Base-by-base conservation (phyloP, 2,329 filamentous ascomycete genomes). In the Nemania bipapillata region DNA sequence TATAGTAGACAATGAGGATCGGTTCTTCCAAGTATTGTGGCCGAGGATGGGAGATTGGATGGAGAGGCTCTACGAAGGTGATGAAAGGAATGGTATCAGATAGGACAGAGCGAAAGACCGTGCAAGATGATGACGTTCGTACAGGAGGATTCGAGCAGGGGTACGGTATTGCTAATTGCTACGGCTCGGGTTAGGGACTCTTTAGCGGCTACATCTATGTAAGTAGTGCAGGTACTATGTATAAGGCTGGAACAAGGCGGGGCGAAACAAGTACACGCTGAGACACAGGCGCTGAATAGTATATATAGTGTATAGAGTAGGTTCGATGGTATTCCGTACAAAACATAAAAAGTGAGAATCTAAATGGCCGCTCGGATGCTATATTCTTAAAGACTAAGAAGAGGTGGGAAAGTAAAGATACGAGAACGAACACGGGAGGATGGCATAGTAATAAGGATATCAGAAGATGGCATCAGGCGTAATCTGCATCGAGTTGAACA, bases 81-180 rank as follows among this genome's bases (percentile, higher is more conserved):
- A 54, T 22, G 9, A 28, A 37, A 42, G 7, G 20, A 15, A 40
- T n/a, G 26, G 28, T 24, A 9, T n/a, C 17, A 30, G 20, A 28
- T 20, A 28, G 1, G 2, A 28, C 30, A 22, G 1, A 17, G 15
- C 50, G 12, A n/a, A 11, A 32, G 26, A 5, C 12, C 40, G 15
- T 15, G 15, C 17, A 5, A 3, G 40, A n/a, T 45, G 52, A 64
- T 63, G 61, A 70, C 63, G 60, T 67, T 54, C 42, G 22, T 65
- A 40, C 58, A 45, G 20, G 35, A 45, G 12, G 24, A 45, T 30
- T 12, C 22, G 20, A 54, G 32, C 56, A 69, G 30, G 54, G 63
- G 52, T 63, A 15, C 2, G 58, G 28, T 28, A 45, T 56, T 59
- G 26, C 32, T 54, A 40, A 35, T 52, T 20, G 6, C 30, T 28